Base-by-base conservation (phyloP, 768 basidiomycete genomes). In the Gymnopilus dilepis region DNA sequence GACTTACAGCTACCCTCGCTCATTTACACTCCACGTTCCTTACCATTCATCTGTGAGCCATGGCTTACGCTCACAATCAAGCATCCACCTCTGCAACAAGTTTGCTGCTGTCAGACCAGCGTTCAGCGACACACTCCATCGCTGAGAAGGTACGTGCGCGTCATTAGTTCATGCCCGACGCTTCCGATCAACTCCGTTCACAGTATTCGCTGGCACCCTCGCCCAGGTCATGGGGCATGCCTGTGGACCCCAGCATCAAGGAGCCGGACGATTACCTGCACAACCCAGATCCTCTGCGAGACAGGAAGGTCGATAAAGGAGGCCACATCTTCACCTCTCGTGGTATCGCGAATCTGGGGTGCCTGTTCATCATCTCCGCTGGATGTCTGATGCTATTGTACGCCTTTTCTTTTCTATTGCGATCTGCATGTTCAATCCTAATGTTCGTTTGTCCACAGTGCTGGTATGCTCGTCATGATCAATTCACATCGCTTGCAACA, bases 301-400 rank as follows among this genome's bases (percentile, higher is more conserved):
- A 87, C 59, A 63, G 77, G 26, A 78, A 78, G 65, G 78, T 77
- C 22, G 84, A 87, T 65, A 70, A 56, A 26, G 80, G 85, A 4
- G 86, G 86, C 4, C 76, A 78, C 52, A 79, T 89, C 42, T 84
- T 83, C 57, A 88, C 87, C 19, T 61, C 69, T 15, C 77, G 88
- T 62, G 88, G 88, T 0, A 64, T 88, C 50, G 78, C 76, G 13
- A 90, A 90, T 62, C 76, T 86, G 1, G 82, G 87, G 1, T 89
- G 85, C 64, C 73, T 90, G 17, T 72, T 82, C 48, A 48, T 87
- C 50, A 76, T 90, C 13, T 76, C 70, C 2, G 59, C 72, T 3
- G 78, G 75, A 3, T 74, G 74, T 41, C 47, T 83, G 0, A 75
- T 73, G 61, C 74, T 84, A 33, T 86, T 86, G 83, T 85, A 60